Conservation (phyloP, 805 yeast species). For the Yarrowia sp. region DNA sequence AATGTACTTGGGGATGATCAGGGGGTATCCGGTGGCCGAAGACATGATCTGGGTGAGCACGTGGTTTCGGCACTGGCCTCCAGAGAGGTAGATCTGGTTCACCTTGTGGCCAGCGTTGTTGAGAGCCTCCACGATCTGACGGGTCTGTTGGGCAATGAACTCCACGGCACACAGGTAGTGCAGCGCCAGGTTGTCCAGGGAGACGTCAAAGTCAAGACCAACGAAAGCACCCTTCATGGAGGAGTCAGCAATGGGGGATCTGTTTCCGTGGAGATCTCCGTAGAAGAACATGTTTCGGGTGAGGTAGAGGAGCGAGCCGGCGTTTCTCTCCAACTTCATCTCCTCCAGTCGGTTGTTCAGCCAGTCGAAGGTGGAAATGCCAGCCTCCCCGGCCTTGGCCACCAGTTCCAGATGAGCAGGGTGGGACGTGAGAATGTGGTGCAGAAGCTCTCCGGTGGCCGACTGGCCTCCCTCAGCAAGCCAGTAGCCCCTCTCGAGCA, state of each 20-base stretch:
- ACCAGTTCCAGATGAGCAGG: conserved; percentile 83
- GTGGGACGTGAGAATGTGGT: conserved; percentile 85
- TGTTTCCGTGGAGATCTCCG: conserved; percentile 95
- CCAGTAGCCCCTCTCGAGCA: conserved; percentile 89
- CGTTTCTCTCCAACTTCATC: conserved; percentile 61
- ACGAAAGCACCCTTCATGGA: conserved; percentile 89
- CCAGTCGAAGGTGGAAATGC: conserved; percentile 79
- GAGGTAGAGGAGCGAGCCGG: conserved; percentile 77
- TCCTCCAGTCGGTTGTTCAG: conserved; percentile 77
- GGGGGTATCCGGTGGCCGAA: conserved; percentile 89
- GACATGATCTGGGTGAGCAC: conserved; percentile 88
- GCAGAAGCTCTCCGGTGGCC: conserved; percentile 92
- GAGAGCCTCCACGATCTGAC: conserved; percentile 91
- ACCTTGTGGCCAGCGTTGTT: conserved; percentile 78
- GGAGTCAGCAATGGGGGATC: conserved; percentile 98
- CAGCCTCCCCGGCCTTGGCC: conserved; percentile 64
- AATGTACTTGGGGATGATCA: conserved; percentile 90
- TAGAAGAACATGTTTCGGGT: conserved; percentile 89
- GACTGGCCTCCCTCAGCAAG: conserved; percentile 99
- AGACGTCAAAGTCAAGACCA: conserved; percentile 90
- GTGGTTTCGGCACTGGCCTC: conserved; percentile 96
- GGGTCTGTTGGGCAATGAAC: conserved; percentile 95
- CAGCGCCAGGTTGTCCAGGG: conserved; percentile 83
- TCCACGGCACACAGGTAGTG: conserved; percentile 94
- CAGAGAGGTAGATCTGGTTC: conserved; percentile 82